Percentiles rank a stretch among this genome's conserved stretches.
These are phyloP conservation scores for Echeveria elegans DNA, from an alignment of 164 flowering plant species.

Conservation along the genomic window DNA sequence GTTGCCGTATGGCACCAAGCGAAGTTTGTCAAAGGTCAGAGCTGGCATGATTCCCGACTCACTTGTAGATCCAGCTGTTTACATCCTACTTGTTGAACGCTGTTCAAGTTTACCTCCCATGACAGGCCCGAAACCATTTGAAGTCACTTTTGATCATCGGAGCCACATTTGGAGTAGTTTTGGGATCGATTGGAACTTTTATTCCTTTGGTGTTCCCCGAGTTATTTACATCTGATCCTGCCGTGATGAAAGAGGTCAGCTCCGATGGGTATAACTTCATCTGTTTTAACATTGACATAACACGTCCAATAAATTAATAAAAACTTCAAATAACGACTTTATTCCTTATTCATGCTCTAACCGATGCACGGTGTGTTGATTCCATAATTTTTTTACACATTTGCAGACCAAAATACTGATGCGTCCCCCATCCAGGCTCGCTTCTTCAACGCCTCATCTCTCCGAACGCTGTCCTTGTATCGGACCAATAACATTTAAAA, in stretches of 20 bases:
- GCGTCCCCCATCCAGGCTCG: slow-evolving; percentile 4
- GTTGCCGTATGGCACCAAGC: slow-evolving; percentile 62
- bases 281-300: too few species aligned
- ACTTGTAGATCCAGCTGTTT: neutral
- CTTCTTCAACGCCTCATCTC: slow-evolving; percentile 7
- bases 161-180: slow-evolving; percentile 41
- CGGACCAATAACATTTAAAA: neutral
- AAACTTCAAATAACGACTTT: too few species aligned
- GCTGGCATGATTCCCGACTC: too few species aligned
- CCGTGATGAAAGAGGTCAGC: slow-evolving; percentile 59
- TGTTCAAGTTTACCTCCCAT: neutral
- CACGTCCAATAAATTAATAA: too few species aligned
- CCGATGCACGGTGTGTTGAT: slow-evolving; percentile 19
- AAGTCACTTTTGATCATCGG: slow-evolving; percentile 86
- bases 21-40: slow-evolving; percentile 69
- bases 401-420: slow-evolving; percentile 3
- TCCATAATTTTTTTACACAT: slow-evolving; percentile 12
- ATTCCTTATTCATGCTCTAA: too few species aligned
- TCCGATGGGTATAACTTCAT: neutral
- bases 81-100: neutral
- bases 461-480: slow-evolving; percentile 2
- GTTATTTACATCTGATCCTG: slow-evolving; percentile 58
- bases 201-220: slow-evolving; percentile 70
- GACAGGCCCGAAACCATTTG: slow-evolving; percentile 52
- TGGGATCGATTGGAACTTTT: slow-evolving; percentile 57